Evolutionary conservation across 192 early-diverging fungal genomes (phyloP), one percentile per base, ranked within the genome.

Genomic region (Cladochytrium replicatum): DNA sequence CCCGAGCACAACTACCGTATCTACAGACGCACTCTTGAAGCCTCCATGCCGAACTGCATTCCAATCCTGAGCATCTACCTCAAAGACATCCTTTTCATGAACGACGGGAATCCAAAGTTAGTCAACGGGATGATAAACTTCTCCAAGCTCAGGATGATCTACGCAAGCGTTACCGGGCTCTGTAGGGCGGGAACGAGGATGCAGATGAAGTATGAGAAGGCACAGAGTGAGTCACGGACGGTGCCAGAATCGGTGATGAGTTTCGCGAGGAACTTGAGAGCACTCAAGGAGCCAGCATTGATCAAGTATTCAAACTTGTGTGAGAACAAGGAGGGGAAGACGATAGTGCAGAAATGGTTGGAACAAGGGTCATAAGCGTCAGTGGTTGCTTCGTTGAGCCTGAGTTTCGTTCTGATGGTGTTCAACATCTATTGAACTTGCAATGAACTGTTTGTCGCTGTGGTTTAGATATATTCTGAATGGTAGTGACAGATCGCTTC

Each of bases 241-340:
- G n/a, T 41, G 9, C 23, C 34, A 37, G 7, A 0, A 29, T 4
- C 8, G 6, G 41, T 13, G 15, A 49, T n/a, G 42, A 47, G 1
- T 43, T 19, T 39, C 23, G 6, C 27, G 9, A n/a, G n/a, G 11
- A 39, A 32, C 13, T 13, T 61, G 17, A 32, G 53, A 8, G 22
- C 42, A 5, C 26, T 61, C 22, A 61, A 55, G 21, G 59, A 61
- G 46, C 30, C n/a, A 13, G 43, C 59, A n/a, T 29, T 61, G 46
- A 55, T 55, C 38, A 61, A 61, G 28, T 61, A 61, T 30, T 46
- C 42, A 9, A 46, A 41, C 32, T 23, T 61, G 34, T 61, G 59
- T 41, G 59, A 61, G 27, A 15, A 38, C n/a, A 57, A 57, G 41
- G 19, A 17, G n/a, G 59, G 59, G 2, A 41, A 45, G n/a, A 32